Conservation (phyloP, 2,329 filamentous ascomycete genomes). For the Scytalidium sp. region DNA sequence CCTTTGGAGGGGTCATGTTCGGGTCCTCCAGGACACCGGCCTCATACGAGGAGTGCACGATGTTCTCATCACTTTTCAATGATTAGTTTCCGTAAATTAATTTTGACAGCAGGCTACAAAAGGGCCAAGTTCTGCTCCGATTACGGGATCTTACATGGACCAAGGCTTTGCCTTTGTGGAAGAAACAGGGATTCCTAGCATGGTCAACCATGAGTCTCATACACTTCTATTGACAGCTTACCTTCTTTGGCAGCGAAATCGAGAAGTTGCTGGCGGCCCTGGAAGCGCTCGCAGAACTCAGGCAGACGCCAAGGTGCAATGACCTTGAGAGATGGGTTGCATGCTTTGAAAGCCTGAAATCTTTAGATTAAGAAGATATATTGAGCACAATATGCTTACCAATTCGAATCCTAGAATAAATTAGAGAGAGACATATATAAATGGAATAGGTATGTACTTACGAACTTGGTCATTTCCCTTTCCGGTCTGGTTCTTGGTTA, state of each 20-base stretch:
- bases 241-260: conserved; percentile 65
- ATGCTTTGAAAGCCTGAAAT: conserved; percentile 46
- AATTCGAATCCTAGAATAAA: no score
- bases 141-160: conserved; percentile 51
- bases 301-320: conserved; percentile 74
- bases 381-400: conserved; percentile 19
- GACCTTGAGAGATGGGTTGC: conserved; percentile 64
- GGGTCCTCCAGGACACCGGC: conserved; percentile 70
- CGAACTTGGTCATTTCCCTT: conserved; percentile 67
- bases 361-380: no score
- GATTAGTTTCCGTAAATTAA: no score
- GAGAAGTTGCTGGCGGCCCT: conserved; percentile 69
- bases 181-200: conserved; percentile 58
- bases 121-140: no score
- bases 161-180: conserved; percentile 72
- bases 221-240: conserved; percentile 4
- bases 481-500: conserved; percentile 31
- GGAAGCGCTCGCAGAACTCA: conserved; percentile 68
- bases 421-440: no score
- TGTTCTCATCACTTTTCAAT: conserved; percentile 52
- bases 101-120: no score
- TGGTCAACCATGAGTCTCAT: no score
- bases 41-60: conserved; percentile 79
- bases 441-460: no score
- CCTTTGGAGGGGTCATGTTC: conserved; percentile 59